A percentile compares a stretch with the other conserved stretches of the same genome.
phyloP scores from a whole-genome alignment of 805 yeast genomes.

The Candida michaelii region DNA sequence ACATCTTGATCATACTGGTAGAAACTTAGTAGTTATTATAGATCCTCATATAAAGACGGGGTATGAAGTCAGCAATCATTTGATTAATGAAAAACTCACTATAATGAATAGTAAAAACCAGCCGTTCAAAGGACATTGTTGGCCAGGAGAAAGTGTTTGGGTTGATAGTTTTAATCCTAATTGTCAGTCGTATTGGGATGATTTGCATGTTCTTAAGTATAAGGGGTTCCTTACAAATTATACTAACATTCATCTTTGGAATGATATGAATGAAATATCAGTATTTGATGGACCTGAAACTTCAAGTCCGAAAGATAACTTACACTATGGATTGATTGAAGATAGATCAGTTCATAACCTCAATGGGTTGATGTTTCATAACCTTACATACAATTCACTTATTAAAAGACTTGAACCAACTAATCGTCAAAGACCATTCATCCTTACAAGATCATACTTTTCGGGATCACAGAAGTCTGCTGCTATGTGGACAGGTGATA shows the following conservation, averaged over 20 bases:
- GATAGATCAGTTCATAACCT: constrained; percentile 89
- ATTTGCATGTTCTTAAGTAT: constrained; percentile 43
- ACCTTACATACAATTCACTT: constrained; percentile 73
- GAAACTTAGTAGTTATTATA: constrained; percentile 79
- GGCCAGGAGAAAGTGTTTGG: constrained; percentile 98
- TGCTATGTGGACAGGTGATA: constrained; percentile 98
- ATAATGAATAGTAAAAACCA: constrained; percentile 48
- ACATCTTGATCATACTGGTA: constrained; percentile 65
- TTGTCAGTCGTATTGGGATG: constrained; percentile 61
- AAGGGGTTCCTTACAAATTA: constrained; percentile 43
- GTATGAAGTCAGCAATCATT: constrained; percentile 60
- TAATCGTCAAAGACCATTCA: constrained; percentile 70
- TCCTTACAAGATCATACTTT: constrained; percentile 81
- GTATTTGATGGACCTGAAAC: constrained; percentile 95
- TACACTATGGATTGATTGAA: constrained; percentile 82
- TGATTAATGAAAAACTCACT: constrained; percentile 44
- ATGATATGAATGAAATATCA: constrained; percentile 98
- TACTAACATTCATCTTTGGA: constrained; percentile 83
- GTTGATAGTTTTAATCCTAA: constrained; percentile 76
- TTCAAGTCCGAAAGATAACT: constrained; percentile 74
- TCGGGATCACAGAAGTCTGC: constrained; percentile 90
- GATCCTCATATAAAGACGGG: constrained; percentile 87
- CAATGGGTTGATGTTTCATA: constrained; percentile 77
- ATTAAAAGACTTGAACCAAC: constrained; percentile 44
- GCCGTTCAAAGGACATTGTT: constrained; percentile 81